Evolutionary conservation across 257 asterid species (phyloP).

Genomic region (Datura wrightii): DNA sequence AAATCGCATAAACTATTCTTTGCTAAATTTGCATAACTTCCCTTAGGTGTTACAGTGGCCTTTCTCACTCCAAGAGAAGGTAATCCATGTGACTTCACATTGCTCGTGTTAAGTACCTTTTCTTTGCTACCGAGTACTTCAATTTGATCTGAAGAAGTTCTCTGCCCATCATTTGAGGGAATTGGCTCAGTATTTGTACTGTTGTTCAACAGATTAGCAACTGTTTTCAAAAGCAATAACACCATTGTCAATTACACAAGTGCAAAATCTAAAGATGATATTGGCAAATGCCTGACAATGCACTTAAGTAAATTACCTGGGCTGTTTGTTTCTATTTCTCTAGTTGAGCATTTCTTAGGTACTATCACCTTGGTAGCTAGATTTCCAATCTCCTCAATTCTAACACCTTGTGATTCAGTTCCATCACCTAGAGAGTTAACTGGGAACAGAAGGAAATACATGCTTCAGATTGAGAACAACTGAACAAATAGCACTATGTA

Average conservation of each 20-base stretch:
- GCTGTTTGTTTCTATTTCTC: neutral
- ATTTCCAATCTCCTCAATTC: too few relatives aligned
- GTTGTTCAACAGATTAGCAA: neutral
- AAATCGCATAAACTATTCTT: neutral
- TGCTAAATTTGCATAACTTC: slow-evolving; percentile 36
- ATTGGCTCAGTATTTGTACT: neutral
- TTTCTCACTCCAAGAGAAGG: slow-evolving; percentile 29
- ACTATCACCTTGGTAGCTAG: neutral
- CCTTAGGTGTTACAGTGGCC: slow-evolving; percentile 46
- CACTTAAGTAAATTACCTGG: neutral
- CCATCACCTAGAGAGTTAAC: too few relatives aligned
- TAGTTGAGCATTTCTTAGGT: neutral
- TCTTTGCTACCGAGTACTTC: neutral
- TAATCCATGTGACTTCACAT: neutral
- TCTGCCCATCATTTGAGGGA: neutral
- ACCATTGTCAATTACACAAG: neutral
- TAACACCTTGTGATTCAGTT: neutral
- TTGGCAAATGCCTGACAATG: neutral
- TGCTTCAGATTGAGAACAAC: too few relatives aligned
- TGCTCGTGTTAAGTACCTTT: slow-evolving; percentile 19
- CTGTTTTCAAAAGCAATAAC: neutral
- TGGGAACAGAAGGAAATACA: too few relatives aligned
- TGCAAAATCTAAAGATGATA: neutral
- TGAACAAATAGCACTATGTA: too few relatives aligned
- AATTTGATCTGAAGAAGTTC: neutral